Evolutionary conservation across 2,329 filamentous ascomycete genomes (phyloP).

Genomic region (Aureobasidium sp.): DNA sequence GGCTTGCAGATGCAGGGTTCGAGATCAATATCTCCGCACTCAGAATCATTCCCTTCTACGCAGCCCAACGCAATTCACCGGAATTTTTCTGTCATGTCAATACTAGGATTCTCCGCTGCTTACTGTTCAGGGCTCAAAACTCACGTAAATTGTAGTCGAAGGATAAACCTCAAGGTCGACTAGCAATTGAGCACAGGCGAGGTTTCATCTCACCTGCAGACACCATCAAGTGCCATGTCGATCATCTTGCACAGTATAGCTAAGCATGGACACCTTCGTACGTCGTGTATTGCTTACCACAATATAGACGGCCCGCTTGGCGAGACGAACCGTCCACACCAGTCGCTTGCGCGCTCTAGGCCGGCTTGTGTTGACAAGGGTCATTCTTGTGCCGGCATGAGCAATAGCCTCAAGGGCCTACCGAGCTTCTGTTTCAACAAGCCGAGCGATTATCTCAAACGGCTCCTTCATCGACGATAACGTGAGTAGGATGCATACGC

Average conservation of each 20-base stretch:
- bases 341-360: not conserved
- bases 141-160: not conserved
- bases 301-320: not conserved
- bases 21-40: not conserved
- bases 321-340: not conserved
- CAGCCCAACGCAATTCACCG: too few species aligned
- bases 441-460: conserved; percentile 1
- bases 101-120: not conserved
- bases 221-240: not conserved
- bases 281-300: not conserved
- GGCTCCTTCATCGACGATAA: not conserved
- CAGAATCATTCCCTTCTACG: too few species aligned
- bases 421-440: not conserved
- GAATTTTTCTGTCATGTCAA: not conserved
- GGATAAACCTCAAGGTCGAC: not conserved
- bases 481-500: not conserved
- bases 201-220: conserved; percentile 7
- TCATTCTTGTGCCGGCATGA: not conserved
- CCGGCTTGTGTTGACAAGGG: not conserved
- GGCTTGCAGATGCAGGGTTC: not conserved
- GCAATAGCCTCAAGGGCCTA: not conserved
- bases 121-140: not conserved
- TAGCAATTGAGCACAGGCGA: not conserved
- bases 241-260: not conserved
- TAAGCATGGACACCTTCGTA: not conserved